Base-by-base conservation (phyloP, 192 early-diverging fungal genomes). In the Kappamyces sp. region DNA sequence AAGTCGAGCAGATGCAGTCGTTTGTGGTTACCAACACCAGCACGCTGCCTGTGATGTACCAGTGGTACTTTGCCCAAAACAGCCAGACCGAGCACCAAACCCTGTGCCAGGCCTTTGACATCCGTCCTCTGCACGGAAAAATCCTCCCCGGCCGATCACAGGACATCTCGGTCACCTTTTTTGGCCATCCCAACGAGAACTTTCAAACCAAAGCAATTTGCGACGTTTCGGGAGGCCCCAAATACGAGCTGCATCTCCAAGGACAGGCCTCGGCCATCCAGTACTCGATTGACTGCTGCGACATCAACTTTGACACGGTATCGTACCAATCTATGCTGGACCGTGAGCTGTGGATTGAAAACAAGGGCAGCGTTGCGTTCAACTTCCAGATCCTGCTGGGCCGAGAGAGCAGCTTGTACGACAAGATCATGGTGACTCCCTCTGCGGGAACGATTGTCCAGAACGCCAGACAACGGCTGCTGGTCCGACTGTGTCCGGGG, bases 261-360 rank as follows among this genome's bases (percentile, higher is more conserved):
- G 79, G 79, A n/a, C 74, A 79, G 51, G 74, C 73, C 7, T 79
- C 82, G 1, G 44, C 43, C 23, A 68, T 82, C 8, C 61, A 72
- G 32, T 83, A 63, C 55, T 15, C 49, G 35, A 53, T 84, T 44
- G 76, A 75, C 52, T 67, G 64, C 23, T 32, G 33, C 2, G 15
- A 12, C 1, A 34, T 80, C 23, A 77, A 82, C 47, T 77, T 82
- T 55, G 82, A 76, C 1, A 70, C 67, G 31, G 66, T 61, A 32
- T 61, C 65, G 8, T 82, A 84, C 54, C 79, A 82, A 40, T 67
- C 75, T 39, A 68, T 80, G n/a, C n/a, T 68, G 5, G 77, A 83
- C 37, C 72, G 76, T 51, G 82, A 84, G 9, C 48, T 84, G n/a
- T 67, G 60, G 2, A 55, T 84, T 8, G 49, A 47, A 61, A 84